Evolutionary conservation across 768 basidiomycete genomes (phyloP), one percentile per base, ranked within the genome.

Genomic region (Russula earlei): DNA sequence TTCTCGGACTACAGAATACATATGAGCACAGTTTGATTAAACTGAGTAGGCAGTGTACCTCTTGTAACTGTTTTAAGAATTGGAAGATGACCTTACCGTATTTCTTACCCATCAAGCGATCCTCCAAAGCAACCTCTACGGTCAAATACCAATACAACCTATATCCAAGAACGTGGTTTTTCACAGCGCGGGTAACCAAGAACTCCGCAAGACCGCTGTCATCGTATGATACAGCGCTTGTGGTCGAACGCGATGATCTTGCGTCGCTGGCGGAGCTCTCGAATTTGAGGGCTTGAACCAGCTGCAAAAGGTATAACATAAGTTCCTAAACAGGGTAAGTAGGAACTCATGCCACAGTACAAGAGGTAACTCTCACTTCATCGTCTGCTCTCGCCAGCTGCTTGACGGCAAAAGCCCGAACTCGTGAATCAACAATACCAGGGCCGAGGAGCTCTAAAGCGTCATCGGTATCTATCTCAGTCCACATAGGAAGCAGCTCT

Each of bases 261-360:
- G 87, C 87, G 54, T 87, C 88, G 45, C 77, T 86, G 0, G 84
- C 84, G 1, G 80, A 75, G 56, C 83, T 89, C 69, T 98, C 96
- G 59, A 99, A 99, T 67, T 95, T 96, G 62, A 99, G 84, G 0
- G 96, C 92, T 71, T 99, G 96, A 0, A 98, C 95, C 19, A 99
- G 81, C 71, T 99, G 96, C 2, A 99, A 74, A 1, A 99, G 77
- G 68, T 99, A 99, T 2, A 97, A 68, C 54, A 91, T 72, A 7
- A 99, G 78, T 64, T 99, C 95, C 95, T 98, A 67, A 17, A 20
- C 10, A 20, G n/a, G 34, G 56, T 50, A 44, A 58, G 6, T 34
- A n/a, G 19, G 17, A 12, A 25, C 17, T 25, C 38, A 33, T 8
- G 27, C 25, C 12, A 5, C 57, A 17, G 61, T 53, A 4, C n/a